phyloP scores from a whole-genome alignment of 352 stramenopile genomes.

The Pythium rhizo-oryzae region DNA sequence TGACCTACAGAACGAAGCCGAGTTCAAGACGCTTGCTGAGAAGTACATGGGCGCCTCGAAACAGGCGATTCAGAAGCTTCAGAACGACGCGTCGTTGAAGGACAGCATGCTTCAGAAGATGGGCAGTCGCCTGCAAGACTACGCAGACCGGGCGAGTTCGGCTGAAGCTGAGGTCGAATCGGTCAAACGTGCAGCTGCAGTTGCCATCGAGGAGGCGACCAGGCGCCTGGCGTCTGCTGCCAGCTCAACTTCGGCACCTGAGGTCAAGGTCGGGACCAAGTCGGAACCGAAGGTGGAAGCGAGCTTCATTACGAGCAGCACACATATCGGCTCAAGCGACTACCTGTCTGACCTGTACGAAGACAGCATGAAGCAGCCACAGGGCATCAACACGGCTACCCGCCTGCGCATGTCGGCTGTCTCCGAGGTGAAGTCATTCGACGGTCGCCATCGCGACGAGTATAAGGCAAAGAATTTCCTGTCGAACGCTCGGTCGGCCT shows the following conservation, averaged over 20 bases:
- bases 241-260: too few species aligned
- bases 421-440: conserved; percentile 6
- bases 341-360: too few species aligned
- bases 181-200: not conserved
- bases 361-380: too few species aligned
- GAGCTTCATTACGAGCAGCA: too few species aligned
- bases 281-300: too few species aligned
- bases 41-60: not conserved
- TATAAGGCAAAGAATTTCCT: not conserved
- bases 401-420: too few species aligned
- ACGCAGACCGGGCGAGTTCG: not conserved
- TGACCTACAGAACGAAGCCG: not conserved
- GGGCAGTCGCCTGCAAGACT: not conserved
- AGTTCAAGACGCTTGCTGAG: not conserved
- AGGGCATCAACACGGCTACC: too few species aligned
- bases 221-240: too few species aligned
- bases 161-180: not conserved
- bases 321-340: too few species aligned
- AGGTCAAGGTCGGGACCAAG: too few species aligned
- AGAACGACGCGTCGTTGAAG: not conserved
- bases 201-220: too few species aligned
- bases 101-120: conserved; percentile 3
- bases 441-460: conserved; percentile 20
- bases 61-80: not conserved
- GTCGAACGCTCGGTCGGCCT: not conserved